These are phyloP conservation scores for Blastobotrys raffinosifermentans DNA, from an alignment of 1,139 yeast species.

Conservation along the genomic window DNA sequence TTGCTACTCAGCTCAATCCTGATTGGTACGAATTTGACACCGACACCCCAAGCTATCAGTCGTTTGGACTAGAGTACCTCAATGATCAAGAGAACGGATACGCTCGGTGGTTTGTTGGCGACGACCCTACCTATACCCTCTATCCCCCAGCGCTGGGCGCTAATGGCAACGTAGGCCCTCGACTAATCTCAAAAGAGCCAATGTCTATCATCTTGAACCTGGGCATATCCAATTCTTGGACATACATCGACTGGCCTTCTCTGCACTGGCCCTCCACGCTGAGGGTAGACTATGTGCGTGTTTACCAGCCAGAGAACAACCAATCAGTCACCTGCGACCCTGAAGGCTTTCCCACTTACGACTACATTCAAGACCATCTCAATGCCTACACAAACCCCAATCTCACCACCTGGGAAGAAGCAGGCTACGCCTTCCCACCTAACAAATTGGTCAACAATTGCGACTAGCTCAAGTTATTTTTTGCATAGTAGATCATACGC, in stretches of 20 bases:
- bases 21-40: constrained; percentile 60
- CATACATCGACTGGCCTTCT: constrained; percentile 70
- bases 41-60: constrained; percentile 64
- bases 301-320: constrained; percentile 60
- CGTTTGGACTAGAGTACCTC: constrained; percentile 67
- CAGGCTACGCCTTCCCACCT: constrained; percentile 62
- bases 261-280: constrained; percentile 60
- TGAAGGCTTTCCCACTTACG: constrained; percentile 58
- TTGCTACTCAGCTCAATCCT: constrained; percentile 58
- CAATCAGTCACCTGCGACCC: constrained; percentile 69
- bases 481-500: no score
- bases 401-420: constrained; percentile 56
- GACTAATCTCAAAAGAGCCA: constrained; percentile 74
- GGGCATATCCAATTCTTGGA: constrained; percentile 77
- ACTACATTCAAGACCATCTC: constrained; percentile 59
- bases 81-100: constrained; percentile 65
- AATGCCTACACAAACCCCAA: constrained; percentile 59
- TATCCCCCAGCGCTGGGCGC: constrained; percentile 62
- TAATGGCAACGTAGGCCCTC: constrained; percentile 74
- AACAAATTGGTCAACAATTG: constrained; percentile 44
- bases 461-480: no score
- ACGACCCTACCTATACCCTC: constrained; percentile 56
- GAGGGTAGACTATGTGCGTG: constrained; percentile 66
- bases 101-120: constrained; percentile 75
- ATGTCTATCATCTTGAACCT: constrained; percentile 72